Evolutionary conservation across 2,329 filamentous ascomycete species (phyloP).

Genomic region (Camillea tinctor): DNA sequence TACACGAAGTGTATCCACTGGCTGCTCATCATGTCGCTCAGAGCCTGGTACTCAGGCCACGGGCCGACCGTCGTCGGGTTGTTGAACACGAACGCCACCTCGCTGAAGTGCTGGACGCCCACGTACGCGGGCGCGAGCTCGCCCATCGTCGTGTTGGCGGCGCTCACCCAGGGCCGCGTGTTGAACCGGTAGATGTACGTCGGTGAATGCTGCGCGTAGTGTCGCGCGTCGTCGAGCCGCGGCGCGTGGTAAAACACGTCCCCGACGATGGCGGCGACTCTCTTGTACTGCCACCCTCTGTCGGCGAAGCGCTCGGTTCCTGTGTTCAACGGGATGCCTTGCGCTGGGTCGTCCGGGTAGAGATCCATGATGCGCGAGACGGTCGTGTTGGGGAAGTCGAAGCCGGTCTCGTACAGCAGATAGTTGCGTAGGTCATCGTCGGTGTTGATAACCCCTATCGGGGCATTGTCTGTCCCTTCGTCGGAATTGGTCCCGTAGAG

Average conservation of each 20-base stretch:
- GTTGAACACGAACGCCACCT: slow-evolving; percentile 40
- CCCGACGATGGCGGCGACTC: slow-evolving; percentile 52
- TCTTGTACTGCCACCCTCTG: slow-evolving; percentile 49
- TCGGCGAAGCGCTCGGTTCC: slow-evolving; percentile 33
- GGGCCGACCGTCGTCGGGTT: slow-evolving; percentile 26
- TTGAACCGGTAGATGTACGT: slow-evolving; percentile 65
- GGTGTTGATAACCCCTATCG: slow-evolving; percentile 24
- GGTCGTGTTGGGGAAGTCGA: slow-evolving; percentile 22
- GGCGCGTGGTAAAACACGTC: slow-evolving; percentile 56
- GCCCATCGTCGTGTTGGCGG: slow-evolving; percentile 38
- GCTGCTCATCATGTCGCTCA: slow-evolving; percentile 28
- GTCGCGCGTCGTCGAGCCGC: slow-evolving; percentile 50
- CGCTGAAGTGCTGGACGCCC: slow-evolving; percentile 37
- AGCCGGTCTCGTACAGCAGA: slow-evolving; percentile 20
- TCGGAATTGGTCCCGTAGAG: slow-evolving; percentile 64
- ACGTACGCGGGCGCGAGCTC: slow-evolving; percentile 32
- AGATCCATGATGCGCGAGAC: slow-evolving; percentile 40
- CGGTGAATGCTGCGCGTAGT: slow-evolving; percentile 48
- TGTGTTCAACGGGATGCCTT: slow-evolving; percentile 47
- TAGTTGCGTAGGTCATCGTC: slow-evolving; percentile 23
- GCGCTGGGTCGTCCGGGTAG: slow-evolving; percentile 50
- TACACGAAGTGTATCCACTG: slow-evolving; percentile 32
- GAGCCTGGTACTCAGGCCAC: slow-evolving; percentile 24
- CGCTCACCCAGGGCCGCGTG: slow-evolving; percentile 34
- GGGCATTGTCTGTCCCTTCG: slow-evolving; percentile 49